Evolutionary conservation across 176 grass and related monocot species (phyloP), one percentile per base, ranked within the genome.

Genomic region (Saccharum spontaneum): DNA sequence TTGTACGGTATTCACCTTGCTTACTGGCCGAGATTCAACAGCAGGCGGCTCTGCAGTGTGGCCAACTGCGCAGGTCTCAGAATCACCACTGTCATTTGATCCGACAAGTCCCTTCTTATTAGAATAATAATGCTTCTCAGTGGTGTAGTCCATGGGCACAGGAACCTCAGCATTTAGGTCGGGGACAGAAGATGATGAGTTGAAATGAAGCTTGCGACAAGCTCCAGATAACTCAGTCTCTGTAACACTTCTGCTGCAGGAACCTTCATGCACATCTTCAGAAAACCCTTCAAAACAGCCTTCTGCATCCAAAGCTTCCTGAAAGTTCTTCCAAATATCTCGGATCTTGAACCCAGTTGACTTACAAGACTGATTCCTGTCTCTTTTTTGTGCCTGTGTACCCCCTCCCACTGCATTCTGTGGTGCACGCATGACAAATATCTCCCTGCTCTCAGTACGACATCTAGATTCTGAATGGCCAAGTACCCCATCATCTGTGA

Each of bases 391-490:
- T 54, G 34, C 57, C 34, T 73, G 89, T 67, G 82, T 73, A 66
- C 79, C 68, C 84, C 73, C 44, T 85, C 72, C 82, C 17, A 7
- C 74, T 46, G 71, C 69, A 82, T 87, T 85, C 65, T 85, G 86
- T n/a, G 55, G 82, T 26, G 52, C 78, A 73, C 71, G 67, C 44
- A 88, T 90, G 39, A 81, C 26, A 70, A 80, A 76, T 69, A 99
- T 60, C 79, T 99, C 97, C 65, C 84, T 90, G 72, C 92, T 99
- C 62, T 71, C 79, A n/a, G 97, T 99, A 80, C 89, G 91, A 86
- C 97, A 99, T 71, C 91, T 96, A 28, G 92, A 91, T 88, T 96
- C 97, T 10, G 97, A 99, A 87, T 99, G 97, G 26, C 97, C 97
- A 76, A 92, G 78, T 65, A 94, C 85, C 36, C 81, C 91, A 89